Conservation (phyloP, 495 filamentous ascomycete genomes). For the Aspergillus affinis region DNA sequence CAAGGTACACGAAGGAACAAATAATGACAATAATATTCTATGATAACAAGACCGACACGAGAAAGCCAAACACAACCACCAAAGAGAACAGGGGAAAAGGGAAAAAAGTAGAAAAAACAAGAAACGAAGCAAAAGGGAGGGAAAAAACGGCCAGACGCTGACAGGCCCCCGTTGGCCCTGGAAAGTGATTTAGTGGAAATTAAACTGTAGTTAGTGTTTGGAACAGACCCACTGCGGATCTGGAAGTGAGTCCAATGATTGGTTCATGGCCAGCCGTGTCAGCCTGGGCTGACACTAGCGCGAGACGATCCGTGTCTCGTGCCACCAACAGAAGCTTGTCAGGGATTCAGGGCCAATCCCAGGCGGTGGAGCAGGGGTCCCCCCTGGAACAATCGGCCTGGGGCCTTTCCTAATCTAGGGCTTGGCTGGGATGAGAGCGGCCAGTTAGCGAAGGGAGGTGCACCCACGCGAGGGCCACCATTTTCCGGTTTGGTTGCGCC, state of each 20-base stretch:
- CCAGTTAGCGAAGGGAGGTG: conserved; percentile 6
- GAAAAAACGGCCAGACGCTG: conserved; percentile 11
- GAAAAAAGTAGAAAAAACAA: conserved; percentile 3
- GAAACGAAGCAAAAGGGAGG: not conserved
- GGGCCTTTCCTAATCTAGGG: conserved; percentile 7
- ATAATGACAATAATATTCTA: conserved; percentile 15
- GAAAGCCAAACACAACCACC: conserved; percentile 5
- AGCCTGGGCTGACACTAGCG: conserved; percentile 21
- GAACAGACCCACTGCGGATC: not conserved
- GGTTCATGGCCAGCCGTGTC: conserved; percentile 16
- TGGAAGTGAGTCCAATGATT: conserved; percentile 7
- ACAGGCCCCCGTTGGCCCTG: conserved; percentile 17
- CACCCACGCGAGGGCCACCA: conserved; percentile 4
- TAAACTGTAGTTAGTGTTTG: conserved; percentile 9
- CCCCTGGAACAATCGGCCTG: conserved; percentile 11
- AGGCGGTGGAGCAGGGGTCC: conserved; percentile 1
- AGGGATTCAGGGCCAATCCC: conserved; percentile 11
- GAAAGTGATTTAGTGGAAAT: conserved; percentile 16
- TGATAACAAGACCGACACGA: not conserved
- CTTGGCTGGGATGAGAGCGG: not conserved
- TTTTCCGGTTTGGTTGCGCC: conserved; percentile 7
- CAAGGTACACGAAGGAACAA: conserved; percentile 11
- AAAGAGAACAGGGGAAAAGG: conserved; percentile 12
- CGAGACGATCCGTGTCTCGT: conserved; percentile 26
- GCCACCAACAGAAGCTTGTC: conserved; percentile 25